Base-by-base conservation (phyloP, 2,329 filamentous ascomycete genomes). In the Beauveria caledonica region DNA sequence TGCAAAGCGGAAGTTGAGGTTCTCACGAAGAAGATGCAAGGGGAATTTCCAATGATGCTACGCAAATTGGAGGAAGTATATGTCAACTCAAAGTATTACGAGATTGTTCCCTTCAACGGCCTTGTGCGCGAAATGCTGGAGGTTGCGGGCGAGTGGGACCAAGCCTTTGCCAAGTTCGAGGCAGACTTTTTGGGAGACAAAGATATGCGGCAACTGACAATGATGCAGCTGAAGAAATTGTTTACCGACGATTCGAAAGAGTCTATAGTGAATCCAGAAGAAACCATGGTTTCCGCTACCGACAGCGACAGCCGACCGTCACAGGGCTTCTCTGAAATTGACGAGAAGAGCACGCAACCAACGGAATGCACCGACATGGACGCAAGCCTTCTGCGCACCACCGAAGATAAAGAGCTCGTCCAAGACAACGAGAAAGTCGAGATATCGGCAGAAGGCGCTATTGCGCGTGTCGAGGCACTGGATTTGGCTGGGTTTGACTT, bases 141-240 rank as follows among this genome's bases (percentile, higher is more conserved):
- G 70, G 95, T 90, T 66, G 92, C 93, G 4, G 86, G 92, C 21
- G 90, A 92, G 64, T 99, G 94, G 94, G 95, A 99, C 69, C 86
- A 88, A 25, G 86, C 86, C 0, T 99, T 99, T 75, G 81, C 86
- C 60, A 89, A 94, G 59, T 97, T 99, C 62, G 95, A 99, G 71
- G 85, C 86, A 48, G 89, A 96, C 67, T 99, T 93, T 74, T 88
- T 99, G 67, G 93, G 93, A 0, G 95, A 99, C 72, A 97, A 96
- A 69, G 94, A 99, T 75, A 96, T 99, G 68, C 85, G 92, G 63
- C 86, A 94, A 68, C 78, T 99, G 63, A 96, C 94, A 13, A 91
- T 93, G 62, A 81, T 97, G 63, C 95, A 99, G 70, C 78, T 99
- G 61, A 93, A 90, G 71, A 96, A 95, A 71, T 90, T 99, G 71